These are phyloP conservation scores for Candida xiaguanensis DNA, from an alignment of 805 yeast species.

Conservation along the genomic window DNA sequence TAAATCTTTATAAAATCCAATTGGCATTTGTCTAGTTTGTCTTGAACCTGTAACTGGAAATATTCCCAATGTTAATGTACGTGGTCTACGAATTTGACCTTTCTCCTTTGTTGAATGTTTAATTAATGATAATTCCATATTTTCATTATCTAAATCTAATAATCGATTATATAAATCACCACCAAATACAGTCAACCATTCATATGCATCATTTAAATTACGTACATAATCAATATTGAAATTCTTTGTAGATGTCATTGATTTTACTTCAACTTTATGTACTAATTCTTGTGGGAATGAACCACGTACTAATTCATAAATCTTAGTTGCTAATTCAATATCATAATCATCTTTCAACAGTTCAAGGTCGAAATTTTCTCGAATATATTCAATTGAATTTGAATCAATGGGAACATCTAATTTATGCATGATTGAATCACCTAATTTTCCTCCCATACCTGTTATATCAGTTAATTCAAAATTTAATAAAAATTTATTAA, in stretches of 20 bases:
- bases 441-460: constrained; percentile 89
- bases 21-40: constrained; percentile 40
- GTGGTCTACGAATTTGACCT: constrained; percentile 45
- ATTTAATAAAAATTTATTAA: constrained; percentile 51
- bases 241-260: constrained; percentile 88
- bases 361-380: constrained; percentile 43
- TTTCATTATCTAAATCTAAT: constrained; percentile 71
- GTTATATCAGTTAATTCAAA: constrained; percentile 74
- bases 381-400: constrained; percentile 46
- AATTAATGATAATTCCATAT: constrained; percentile 24
- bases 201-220: constrained; percentile 51
- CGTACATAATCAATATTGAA: constrained; percentile 56
- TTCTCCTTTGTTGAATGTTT: constrained; percentile 17
- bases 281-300: constrained; percentile 49
- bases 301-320: constrained; percentile 68
- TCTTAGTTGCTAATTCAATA: constrained; percentile 47
- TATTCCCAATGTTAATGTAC: constrained; percentile 45
- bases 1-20: constrained; percentile 34
- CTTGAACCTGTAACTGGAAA: constrained; percentile 18
- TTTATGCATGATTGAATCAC: constrained; percentile 51
- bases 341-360: constrained; percentile 29
- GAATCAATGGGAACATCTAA: constrained; percentile 48
- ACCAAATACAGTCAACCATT: constrained; percentile 81
- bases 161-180: constrained; percentile 74
- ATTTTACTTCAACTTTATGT: constrained; percentile 60